A percentile compares a stretch with the other conserved stretches of the same genome.
These are phyloP conservation scores for Macadamia integrifolia DNA, from an alignment of 164 flowering plant species.

Conservation along the genomic window DNA sequence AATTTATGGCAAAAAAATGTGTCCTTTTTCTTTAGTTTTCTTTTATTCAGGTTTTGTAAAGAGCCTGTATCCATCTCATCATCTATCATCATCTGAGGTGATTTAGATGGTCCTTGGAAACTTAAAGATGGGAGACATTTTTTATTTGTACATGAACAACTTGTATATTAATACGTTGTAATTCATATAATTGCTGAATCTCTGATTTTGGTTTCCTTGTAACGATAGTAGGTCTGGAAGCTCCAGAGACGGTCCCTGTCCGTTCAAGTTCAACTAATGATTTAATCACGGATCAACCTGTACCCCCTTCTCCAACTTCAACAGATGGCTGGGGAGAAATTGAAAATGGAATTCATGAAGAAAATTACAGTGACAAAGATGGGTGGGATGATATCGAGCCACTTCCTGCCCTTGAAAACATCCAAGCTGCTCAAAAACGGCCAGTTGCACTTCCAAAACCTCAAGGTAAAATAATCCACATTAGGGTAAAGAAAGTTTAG, in stretches of 20 bases:
- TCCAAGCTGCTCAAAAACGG: slow-evolving; percentile 89
- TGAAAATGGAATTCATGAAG: slow-evolving; percentile 73
- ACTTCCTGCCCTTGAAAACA: slow-evolving; percentile 69
- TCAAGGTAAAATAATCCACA: slow-evolving; percentile 42
- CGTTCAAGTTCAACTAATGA: slow-evolving; percentile 32
- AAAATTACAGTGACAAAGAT: slow-evolving; percentile 64
- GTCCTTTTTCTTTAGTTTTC: too few species aligned
- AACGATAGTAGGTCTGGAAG: slow-evolving; percentile 28
- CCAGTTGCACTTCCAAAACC: slow-evolving; percentile 74
- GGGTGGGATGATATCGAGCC: slow-evolving; percentile 97
- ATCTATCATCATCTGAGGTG: too few species aligned
- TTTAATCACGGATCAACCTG: slow-evolving; percentile 43
- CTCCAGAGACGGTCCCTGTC: slow-evolving; percentile 35
- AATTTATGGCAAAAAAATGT: too few species aligned
- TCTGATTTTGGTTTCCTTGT: slow-evolving; percentile 11
- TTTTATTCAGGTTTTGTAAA: too few species aligned
- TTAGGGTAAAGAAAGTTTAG: background rate
- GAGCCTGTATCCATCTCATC: too few species aligned
- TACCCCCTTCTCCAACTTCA: slow-evolving; percentile 73
- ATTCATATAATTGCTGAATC: background rate
- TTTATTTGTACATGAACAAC: too few species aligned
- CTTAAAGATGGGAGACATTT: too few species aligned
- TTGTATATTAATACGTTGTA: background rate
- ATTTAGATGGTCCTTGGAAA: too few species aligned
- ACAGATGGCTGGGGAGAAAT: slow-evolving; percentile 99